A percentile compares a stretch with the other conserved stretches of the same genome.
These are phyloP conservation scores for Saccharomycopsis fodiens DNA, from an alignment of 805 yeast species.

Conservation along the genomic window DNA sequence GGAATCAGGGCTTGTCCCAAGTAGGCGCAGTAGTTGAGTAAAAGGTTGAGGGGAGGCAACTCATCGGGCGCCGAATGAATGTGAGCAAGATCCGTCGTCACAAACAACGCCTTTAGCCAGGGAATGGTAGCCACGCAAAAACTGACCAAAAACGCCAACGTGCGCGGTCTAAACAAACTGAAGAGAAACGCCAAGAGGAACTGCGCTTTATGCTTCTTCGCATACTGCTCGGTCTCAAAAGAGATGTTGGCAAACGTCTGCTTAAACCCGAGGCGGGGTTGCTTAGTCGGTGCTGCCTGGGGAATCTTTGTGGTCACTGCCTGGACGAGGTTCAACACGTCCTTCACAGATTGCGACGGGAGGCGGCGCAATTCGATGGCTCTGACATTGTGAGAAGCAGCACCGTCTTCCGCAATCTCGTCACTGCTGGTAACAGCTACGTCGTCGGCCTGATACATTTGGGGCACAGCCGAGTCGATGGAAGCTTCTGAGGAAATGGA, in stretches of 20 bases:
- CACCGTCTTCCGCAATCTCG: no score
- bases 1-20: constrained; percentile 87
- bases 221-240: constrained; percentile 23
- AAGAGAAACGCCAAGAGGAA: constrained; percentile 25
- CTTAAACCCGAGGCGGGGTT: background rate
- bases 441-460: background rate
- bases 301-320: no score
- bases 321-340: constrained; percentile 29
- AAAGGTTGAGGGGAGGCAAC: constrained; percentile 72
- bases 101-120: constrained; percentile 69
- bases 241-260: background rate
- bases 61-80: constrained; percentile 78
- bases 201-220: constrained; percentile 25
- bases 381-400: constrained; percentile 9
- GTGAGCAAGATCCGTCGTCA: constrained; percentile 25
- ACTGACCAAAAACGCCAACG: constrained; percentile 56
- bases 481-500: background rate
- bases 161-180: constrained; percentile 59
- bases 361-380: constrained; percentile 20
- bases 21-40: constrained; percentile 75
- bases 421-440: background rate
- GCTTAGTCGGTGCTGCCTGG: no score
- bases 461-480: background rate
- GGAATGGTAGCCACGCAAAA: constrained; percentile 74
- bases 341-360: constrained; percentile 37